Evolutionary conservation across 2,329 filamentous ascomycete genomes (phyloP).

Genomic region (Diaporthe sp.): DNA sequence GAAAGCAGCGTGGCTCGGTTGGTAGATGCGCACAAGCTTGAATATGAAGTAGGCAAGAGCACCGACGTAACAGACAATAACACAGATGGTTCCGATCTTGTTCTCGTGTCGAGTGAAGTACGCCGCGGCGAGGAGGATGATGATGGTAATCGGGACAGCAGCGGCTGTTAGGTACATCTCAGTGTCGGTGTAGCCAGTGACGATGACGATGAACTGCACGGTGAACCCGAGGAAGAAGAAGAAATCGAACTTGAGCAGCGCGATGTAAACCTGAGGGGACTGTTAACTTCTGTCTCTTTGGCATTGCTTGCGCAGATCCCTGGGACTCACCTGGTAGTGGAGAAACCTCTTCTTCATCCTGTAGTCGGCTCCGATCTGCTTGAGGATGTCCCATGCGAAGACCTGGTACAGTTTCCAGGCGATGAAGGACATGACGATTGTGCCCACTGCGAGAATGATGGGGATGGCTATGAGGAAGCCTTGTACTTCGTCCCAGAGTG

Average conservation of each 20-base stretch:
- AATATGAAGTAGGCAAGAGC: slow-evolving; percentile 96
- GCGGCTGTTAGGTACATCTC: slow-evolving; percentile 91
- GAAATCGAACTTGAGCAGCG: slow-evolving; percentile 98
- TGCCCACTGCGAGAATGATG: slow-evolving; percentile 82
- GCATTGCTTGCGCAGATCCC: not conserved
- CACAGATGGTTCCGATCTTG: slow-evolving; percentile 79
- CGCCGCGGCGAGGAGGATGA: slow-evolving; percentile 87
- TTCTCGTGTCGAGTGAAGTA: slow-evolving; percentile 89
- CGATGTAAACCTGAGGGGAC: slow-evolving; percentile 88
- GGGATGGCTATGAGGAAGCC: slow-evolving; percentile 90
- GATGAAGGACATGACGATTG: slow-evolving; percentile 79
- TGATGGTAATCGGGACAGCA: slow-evolving; percentile 91
- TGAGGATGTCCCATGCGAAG: slow-evolving; percentile 99
- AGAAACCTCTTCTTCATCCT: slow-evolving; percentile 97
- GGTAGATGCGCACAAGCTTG: slow-evolving; percentile 97
- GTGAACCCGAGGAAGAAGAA: slow-evolving; percentile 99
- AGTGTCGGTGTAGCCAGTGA: slow-evolving; percentile 75
- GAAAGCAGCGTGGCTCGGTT: slow-evolving; percentile 66
- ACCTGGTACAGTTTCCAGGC: slow-evolving; percentile 98
- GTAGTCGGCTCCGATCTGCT: slow-evolving; percentile 97
- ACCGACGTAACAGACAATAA: slow-evolving; percentile 89
- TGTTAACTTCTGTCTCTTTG: slow-evolving; percentile 43
- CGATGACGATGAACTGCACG: slow-evolving; percentile 96
- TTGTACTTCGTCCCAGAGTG: slow-evolving; percentile 78
- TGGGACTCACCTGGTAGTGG: slow-evolving; percentile 84